These are phyloP conservation scores for Fagopyrum tataricum DNA, from an alignment of 148 eudicot species.

Conservation along the genomic window DNA sequence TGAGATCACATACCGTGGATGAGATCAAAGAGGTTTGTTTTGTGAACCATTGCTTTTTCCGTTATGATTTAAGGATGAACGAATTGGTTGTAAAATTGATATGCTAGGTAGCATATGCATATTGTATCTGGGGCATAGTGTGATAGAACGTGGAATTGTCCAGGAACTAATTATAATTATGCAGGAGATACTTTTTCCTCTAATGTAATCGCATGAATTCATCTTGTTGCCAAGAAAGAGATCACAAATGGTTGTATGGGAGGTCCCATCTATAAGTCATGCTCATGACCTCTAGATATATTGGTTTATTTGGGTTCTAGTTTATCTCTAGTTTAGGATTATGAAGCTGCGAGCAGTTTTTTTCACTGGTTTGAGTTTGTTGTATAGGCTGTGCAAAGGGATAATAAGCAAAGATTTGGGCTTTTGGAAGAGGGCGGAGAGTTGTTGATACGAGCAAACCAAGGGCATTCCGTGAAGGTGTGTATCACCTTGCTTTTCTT, in stretches of 20 bases:
- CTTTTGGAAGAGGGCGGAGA: conserved; percentile 86
- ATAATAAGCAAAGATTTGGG: conserved; percentile 90
- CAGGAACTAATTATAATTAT: neutral
- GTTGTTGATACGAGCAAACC: conserved; percentile 89
- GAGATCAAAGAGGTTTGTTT: conserved; percentile 81
- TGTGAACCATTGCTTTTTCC: neutral
- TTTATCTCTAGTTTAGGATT: neutral
- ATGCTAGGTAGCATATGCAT: neutral
- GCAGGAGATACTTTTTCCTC: neutral
- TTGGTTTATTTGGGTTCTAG: neutral
- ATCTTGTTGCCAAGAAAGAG: neutral
- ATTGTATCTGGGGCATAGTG: neutral
- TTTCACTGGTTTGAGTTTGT: conserved; percentile 9
- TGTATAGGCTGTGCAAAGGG: conserved; percentile 71
- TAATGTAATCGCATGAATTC: neutral
- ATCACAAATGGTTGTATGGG: neutral
- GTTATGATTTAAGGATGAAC: neutral
- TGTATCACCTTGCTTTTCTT: neutral
- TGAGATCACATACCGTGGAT: conserved; percentile 69
- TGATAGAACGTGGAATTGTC: neutral
- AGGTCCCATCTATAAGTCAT: neutral
- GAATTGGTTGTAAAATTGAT: neutral
- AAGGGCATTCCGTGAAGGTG: conserved; percentile 81
- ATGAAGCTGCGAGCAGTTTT: neutral
- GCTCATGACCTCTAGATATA: neutral